phyloP scores from a whole-genome alignment of 768 basidiomycete species.

The Russula emetica region DNA sequence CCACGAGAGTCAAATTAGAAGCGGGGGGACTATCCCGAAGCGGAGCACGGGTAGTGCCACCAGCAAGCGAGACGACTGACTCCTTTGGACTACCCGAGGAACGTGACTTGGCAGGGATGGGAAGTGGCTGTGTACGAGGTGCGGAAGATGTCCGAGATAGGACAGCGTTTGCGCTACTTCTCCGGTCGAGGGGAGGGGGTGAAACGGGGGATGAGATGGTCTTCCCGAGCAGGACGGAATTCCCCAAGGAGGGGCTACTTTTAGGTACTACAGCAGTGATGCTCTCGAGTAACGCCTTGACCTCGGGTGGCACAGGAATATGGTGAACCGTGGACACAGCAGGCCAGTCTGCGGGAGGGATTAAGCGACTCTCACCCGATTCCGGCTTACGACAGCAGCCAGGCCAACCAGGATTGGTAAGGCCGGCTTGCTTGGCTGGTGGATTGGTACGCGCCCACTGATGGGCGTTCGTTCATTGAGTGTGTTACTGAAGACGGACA shows the following conservation, averaged over 20 bases:
- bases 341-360: constrained; percentile 74
- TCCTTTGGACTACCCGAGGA: constrained; percentile 53
- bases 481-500: background rate
- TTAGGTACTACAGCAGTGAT: constrained; percentile 36
- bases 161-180: constrained; percentile 27
- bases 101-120: constrained; percentile 46
- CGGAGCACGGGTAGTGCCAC: constrained; percentile 41
- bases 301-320: constrained; percentile 66
- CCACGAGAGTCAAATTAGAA: constrained; percentile 45
- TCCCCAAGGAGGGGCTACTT: constrained; percentile 29
- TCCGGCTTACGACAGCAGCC: constrained; percentile 82
- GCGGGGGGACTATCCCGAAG: constrained; percentile 42
- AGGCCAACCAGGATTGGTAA: constrained; percentile 77
- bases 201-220: constrained; percentile 25
- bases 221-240: constrained; percentile 17
- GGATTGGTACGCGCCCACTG: constrained; percentile 70
- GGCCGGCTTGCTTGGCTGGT: constrained; percentile 49
- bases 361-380: constrained; percentile 52
- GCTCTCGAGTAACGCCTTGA: constrained; percentile 63
- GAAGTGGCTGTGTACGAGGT: constrained; percentile 28
- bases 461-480: constrained; percentile 6
- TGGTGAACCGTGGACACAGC: constrained; percentile 72
- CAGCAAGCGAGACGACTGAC: constrained; percentile 38
- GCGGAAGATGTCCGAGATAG: constrained; percentile 27
- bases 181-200: constrained; percentile 29